Percentiles rank a stretch among this genome's conserved stretches.
Evolutionary conservation across 768 basidiomycete species (phyloP).

Genomic region (Baorangia bicolor): DNA sequence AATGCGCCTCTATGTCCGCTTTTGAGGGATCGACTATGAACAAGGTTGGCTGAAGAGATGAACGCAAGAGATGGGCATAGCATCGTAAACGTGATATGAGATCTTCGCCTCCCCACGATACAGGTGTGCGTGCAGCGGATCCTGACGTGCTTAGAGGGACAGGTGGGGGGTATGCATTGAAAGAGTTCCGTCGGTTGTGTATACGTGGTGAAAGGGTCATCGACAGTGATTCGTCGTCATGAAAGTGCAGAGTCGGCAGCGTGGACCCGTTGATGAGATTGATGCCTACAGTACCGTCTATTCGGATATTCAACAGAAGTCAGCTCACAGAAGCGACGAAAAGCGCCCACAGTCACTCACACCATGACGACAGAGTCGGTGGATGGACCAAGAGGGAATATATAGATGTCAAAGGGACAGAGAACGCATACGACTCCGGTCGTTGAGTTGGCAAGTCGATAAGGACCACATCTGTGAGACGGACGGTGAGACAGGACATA

Average conservation of each 20-base stretch:
- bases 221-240: slow-evolving; percentile 93
- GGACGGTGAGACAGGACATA: slow-evolving; percentile 6
- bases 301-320: not conserved
- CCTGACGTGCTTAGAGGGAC: slow-evolving; percentile 47
- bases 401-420: slow-evolving; percentile 85
- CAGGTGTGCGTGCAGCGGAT: slow-evolving; percentile 40
- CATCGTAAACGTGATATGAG: slow-evolving; percentile 71
- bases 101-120: slow-evolving; percentile 87
- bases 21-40: slow-evolving; percentile 92
- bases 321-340: not conserved
- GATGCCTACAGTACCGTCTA: slow-evolving; percentile 86
- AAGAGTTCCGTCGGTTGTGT: slow-evolving; percentile 36
- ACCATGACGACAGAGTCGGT: slow-evolving; percentile 83
- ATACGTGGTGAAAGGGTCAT: slow-evolving; percentile 48
- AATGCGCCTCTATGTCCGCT: slow-evolving; percentile 90
- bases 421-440: slow-evolving; percentile 93
- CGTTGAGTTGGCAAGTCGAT: slow-evolving; percentile 81
- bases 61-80: slow-evolving; percentile 82
- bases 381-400: slow-evolving; percentile 87
- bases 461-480: slow-evolving; percentile 67
- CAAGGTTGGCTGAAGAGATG: slow-evolving; percentile 78
- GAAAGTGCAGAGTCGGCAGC: slow-evolving; percentile 89
- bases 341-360: slow-evolving; percentile 40
- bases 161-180: slow-evolving; percentile 63
- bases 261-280: slow-evolving; percentile 86